These are phyloP conservation scores for Zopfochytrium polystomum DNA, from an alignment of 371 early-diverging fungal species.

Conservation along the genomic window DNA sequence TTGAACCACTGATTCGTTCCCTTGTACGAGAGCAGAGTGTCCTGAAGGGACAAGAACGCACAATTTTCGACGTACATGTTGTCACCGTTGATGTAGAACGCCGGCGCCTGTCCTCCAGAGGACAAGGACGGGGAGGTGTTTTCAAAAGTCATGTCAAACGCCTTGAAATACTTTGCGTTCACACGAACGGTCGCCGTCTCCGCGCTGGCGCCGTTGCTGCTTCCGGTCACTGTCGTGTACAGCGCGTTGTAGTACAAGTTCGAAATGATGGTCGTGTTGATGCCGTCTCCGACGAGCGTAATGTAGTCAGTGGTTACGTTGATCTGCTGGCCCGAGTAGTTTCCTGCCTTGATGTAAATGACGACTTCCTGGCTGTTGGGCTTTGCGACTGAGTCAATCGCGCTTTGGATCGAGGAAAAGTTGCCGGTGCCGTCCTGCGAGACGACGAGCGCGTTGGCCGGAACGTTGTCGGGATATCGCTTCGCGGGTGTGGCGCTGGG, in stretches of 20 bases:
- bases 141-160: neutral
- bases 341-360: neutral
- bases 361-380: neutral
- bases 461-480: neutral
- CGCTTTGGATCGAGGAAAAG: neutral
- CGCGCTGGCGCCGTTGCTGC: neutral
- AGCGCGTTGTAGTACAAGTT: neutral
- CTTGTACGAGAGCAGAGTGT: neutral
- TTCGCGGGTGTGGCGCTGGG: neutral
- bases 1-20: neutral
- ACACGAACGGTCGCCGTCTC: neutral
- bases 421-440: neutral
- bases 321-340: neutral
- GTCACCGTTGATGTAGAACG: conserved; percentile 1
- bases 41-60: neutral
- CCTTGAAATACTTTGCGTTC: neutral
- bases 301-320: neutral
- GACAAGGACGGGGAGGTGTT: neutral
- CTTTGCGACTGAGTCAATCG: neutral
- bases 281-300: neutral
- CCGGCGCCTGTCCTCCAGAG: neutral
- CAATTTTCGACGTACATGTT: neutral
- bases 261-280: neutral
- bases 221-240: neutral
- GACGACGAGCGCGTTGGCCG: neutral